Conservation (phyloP, 495 filamentous ascomycete genomes). For the Aspergillus diversus region DNA sequence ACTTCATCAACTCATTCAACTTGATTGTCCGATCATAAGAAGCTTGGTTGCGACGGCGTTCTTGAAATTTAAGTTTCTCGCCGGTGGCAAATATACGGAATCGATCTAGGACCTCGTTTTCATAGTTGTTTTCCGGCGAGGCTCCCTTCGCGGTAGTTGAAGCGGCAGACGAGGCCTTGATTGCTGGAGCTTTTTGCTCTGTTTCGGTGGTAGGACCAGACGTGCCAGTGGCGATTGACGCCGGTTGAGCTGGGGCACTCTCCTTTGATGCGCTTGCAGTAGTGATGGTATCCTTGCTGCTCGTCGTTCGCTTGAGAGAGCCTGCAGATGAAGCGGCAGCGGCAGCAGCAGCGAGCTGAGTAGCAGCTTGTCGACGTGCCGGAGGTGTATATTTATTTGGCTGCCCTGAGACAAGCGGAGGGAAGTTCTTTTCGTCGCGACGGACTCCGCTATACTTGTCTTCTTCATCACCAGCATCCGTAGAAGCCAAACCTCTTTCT, state of each 20-base stretch:
- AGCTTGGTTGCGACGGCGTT: conserved; percentile 69
- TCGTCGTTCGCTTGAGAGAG: conserved; percentile 27
- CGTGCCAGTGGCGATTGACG: conserved; percentile 19
- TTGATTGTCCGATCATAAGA: conserved; percentile 82
- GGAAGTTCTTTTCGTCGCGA: conserved; percentile 67
- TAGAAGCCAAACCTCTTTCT: conserved; percentile 74
- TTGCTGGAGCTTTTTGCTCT: conserved; percentile 40
- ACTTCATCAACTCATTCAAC: conserved; percentile 91
- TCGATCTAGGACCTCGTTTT: conserved; percentile 72
- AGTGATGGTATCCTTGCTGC: conserved; percentile 28
- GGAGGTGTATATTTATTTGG: conserved; percentile 89
- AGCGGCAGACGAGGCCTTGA: conserved; percentile 29
- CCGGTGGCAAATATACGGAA: conserved; percentile 82
- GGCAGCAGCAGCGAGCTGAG: conserved; percentile 67
- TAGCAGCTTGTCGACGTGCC: conserved; percentile 76
- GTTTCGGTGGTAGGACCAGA: conserved; percentile 29
- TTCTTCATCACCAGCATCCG: conserved; percentile 79
- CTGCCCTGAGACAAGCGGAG: conserved; percentile 63
- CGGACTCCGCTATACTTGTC: conserved; percentile 95
- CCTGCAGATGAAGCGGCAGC: conserved; percentile 73
- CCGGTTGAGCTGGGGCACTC: conserved; percentile 40
- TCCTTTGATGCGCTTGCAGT: conserved; percentile 29
- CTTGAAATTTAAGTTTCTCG: conserved; percentile 73
- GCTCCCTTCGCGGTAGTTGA: conserved; percentile 61
- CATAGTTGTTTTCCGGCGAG: conserved; percentile 60